Evolutionary conservation across 2,329 filamentous ascomycete species (phyloP).

Genomic region (Aspergillus chevalieri): DNA sequence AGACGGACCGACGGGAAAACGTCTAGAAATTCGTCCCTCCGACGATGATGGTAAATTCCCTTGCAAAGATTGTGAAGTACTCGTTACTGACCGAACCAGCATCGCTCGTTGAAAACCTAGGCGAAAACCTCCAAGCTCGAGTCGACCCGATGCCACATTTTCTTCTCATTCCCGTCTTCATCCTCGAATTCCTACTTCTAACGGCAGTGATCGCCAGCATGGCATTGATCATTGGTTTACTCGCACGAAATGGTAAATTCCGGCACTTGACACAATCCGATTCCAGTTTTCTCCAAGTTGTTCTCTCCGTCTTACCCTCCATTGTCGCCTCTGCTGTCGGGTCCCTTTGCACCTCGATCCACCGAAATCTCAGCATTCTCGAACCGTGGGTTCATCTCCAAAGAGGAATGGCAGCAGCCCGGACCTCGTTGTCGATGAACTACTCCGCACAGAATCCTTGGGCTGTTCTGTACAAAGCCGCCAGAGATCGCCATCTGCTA

Average conservation of each 20-base stretch:
- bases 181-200: conserved; percentile 27
- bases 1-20: conserved; percentile 18
- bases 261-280: conserved; percentile 26
- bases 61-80: background rate
- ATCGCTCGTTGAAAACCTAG: conserved; percentile 17
- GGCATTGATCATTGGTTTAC: conserved; percentile 22
- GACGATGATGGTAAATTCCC: conserved; percentile 19
- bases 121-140: conserved; percentile 17
- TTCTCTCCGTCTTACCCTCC: conserved; percentile 27
- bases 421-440: conserved; percentile 25
- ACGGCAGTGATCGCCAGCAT: conserved; percentile 26
- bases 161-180: conserved; percentile 27
- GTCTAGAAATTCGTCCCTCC: conserved; percentile 21
- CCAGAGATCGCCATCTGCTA: conserved; percentile 22
- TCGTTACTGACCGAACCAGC: conserved; percentile 8
- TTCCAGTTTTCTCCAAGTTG: conserved; percentile 26
- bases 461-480: conserved; percentile 22
- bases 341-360: conserved; percentile 28
- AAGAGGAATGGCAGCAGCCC: conserved; percentile 21
- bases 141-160: conserved; percentile 30
- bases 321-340: conserved; percentile 28
- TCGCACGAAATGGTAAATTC: conserved; percentile 24
- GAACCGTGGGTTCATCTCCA: conserved; percentile 33
- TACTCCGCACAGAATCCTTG: conserved; percentile 29
- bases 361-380: conserved; percentile 28